Conservation (phyloP, 192 early-diverging fungal genomes). For the Linnemannia hyalina region DNA sequence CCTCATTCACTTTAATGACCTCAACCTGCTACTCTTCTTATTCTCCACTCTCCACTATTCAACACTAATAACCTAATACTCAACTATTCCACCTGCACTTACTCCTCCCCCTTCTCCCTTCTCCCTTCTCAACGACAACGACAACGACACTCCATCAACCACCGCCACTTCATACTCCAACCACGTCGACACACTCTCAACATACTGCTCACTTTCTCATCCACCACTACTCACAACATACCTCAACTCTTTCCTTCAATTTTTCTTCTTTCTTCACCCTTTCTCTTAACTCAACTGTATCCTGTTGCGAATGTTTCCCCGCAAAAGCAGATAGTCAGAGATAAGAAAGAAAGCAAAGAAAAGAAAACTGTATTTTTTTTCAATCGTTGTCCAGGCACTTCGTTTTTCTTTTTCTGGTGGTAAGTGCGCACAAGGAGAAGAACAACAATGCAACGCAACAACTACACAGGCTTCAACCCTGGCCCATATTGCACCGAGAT, state of each 20-base stretch:
- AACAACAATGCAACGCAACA: background rate
- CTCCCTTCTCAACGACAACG: too few relatives aligned
- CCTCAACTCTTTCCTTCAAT: background rate
- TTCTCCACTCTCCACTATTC: background rate
- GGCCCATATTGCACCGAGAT: background rate
- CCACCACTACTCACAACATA: background rate
- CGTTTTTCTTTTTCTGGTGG: background rate
- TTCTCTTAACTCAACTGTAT: background rate
- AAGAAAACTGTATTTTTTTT: background rate
- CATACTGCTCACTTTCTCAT: background rate
- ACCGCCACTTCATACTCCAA: too few relatives aligned
- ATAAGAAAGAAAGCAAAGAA: background rate
- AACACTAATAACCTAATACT: too few relatives aligned
- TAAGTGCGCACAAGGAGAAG: conserved; percentile 9
- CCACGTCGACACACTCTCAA: background rate
- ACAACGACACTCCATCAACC: too few relatives aligned
- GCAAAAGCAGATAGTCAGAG: background rate
- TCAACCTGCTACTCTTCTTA: background rate
- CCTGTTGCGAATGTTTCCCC: conserved; percentile 4
- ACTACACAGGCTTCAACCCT: background rate
- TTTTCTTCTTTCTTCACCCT: background rate
- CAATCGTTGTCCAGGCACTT: background rate
- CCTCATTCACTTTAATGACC: background rate
- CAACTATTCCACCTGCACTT: too few relatives aligned
- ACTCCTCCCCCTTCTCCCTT: too few relatives aligned